Percentiles rank a stretch among this genome's conserved stretches.
phyloP scores from a whole-genome alignment of 1,139 yeast species.

The Pichia norvegensis region DNA sequence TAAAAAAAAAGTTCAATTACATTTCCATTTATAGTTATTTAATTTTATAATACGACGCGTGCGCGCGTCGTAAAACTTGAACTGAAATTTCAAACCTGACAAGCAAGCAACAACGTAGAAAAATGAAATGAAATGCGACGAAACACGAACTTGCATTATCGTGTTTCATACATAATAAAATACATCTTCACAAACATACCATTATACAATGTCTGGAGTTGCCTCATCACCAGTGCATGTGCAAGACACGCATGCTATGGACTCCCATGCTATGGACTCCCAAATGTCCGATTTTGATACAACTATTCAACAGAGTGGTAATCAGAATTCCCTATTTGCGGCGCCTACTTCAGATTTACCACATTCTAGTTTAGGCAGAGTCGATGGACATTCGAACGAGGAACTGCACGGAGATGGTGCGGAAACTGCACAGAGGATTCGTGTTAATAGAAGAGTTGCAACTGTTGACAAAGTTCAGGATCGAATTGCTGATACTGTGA shows the following conservation, averaged over 20 bases:
- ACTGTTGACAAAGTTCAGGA: slow-evolving; percentile 84
- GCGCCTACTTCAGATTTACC: slow-evolving; percentile 7
- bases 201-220: slow-evolving; percentile 11
- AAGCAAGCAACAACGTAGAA: not conserved
- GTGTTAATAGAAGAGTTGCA: slow-evolving; percentile 43
- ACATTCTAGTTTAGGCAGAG: slow-evolving; percentile 2
- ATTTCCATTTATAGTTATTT: too few species aligned
- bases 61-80: too few species aligned
- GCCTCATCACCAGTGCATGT: slow-evolving; percentile 12
- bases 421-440: slow-evolving; percentile 24
- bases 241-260: not conserved
- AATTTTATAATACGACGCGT: too few species aligned
- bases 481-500: slow-evolving; percentile 86
- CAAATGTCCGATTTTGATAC: slow-evolving; percentile 5
- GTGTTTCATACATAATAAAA: not conserved
- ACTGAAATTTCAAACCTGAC: too few species aligned
- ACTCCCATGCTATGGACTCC: not conserved
- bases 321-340: slow-evolving; percentile 12
- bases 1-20: too few species aligned
- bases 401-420: slow-evolving; percentile 9
- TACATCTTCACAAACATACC: not conserved
- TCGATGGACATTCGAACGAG: slow-evolving; percentile 3
- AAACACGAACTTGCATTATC: not conserved
- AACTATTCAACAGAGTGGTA: slow-evolving; percentile 1
- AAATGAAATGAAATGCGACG: not conserved